These are phyloP conservation scores for Wallemia ichthyophaga DNA, from an alignment of 1,284 basidiomycete species.

Conservation along the genomic window DNA sequence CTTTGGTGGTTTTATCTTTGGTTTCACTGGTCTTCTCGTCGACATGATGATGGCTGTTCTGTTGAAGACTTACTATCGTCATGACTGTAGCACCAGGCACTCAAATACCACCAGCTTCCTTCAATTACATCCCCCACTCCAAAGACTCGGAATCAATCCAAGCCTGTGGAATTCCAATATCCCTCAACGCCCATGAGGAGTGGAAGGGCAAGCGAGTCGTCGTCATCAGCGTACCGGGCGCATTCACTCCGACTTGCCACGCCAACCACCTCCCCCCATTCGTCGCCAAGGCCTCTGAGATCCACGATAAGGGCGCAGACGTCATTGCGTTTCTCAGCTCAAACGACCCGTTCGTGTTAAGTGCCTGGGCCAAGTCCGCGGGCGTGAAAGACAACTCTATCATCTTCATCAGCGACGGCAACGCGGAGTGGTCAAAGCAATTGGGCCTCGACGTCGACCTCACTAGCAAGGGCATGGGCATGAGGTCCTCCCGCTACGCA, in stretches of 20 bases:
- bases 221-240: constrained; percentile 1
- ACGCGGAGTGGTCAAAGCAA: constrained; percentile 30
- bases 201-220: constrained; percentile 1
- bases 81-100: neutral
- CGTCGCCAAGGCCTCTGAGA: constrained; percentile 28
- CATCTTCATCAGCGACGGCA: constrained; percentile 31
- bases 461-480: constrained; percentile 25
- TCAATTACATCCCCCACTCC: neutral
- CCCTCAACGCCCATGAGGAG: neutral
- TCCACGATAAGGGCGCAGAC: constrained; percentile 45
- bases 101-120: neutral
- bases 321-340: constrained; percentile 34
- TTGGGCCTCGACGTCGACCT: constrained; percentile 35
- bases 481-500: constrained; percentile 37
- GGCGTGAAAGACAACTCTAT: constrained; percentile 40
- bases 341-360: constrained; percentile 49
- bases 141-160: neutral
- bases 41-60: neutral
- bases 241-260: constrained; percentile 1
- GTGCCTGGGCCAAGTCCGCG: constrained; percentile 34
- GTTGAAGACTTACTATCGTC: neutral
- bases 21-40: neutral
- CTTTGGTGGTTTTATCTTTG: neutral
- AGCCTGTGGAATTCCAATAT: neutral
- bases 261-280: constrained; percentile 24